Evolutionary conservation across 1,139 yeast species (phyloP), one percentile per base, ranked within the genome.

Genomic region (Protomyces macrosporus): DNA sequence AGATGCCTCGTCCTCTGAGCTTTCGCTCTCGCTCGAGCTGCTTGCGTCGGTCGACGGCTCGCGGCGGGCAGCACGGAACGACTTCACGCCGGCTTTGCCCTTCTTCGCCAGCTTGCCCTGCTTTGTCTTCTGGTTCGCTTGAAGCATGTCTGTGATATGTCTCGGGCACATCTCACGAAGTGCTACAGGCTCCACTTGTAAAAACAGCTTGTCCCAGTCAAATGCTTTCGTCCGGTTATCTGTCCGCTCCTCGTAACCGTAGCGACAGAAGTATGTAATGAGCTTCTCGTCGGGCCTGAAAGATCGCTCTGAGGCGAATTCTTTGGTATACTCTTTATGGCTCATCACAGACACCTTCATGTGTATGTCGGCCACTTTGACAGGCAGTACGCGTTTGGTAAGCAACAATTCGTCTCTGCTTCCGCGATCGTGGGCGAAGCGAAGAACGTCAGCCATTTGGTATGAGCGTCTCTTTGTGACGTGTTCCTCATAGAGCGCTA

Each of bases 231-330:
- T 58, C 37, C 39, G 51, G 23, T 50, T 33, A n/a, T 52, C 45
- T 42, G 52, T 14, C 12, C 56, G 55, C 23, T 58, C 62, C 5
- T 39, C 35, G 39, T 33, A 40, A 6, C 56, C 62, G 40, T 34
- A 52, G 32, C 42, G 56, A 35, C 62, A 58, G 42, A 32, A 58
- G 53, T 40, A 52, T 2, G 40, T 40, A 14, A 37, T 58, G 33
- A 53, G 37, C 32, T 53, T 53, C 14, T 39, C 23, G 32, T 52
- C 51, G 23, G 23, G 23, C 23, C 23, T 23, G 23, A 23, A 23
- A 23, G 23, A 23, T 23, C 23, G 23, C 23, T 23, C 23, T 23
- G 23, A 23, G 23, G 23, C 23, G 23, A 23, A 23, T 0, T 32
- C 16, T 9, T 45, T 45, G 7, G 35, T 7, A 6, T 34, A 56